A percentile compares a stretch with the other conserved stretches of the same genome.
Conservation (phyloP, 129 eudicot species). For the Dittrichia graveolens region DNA sequence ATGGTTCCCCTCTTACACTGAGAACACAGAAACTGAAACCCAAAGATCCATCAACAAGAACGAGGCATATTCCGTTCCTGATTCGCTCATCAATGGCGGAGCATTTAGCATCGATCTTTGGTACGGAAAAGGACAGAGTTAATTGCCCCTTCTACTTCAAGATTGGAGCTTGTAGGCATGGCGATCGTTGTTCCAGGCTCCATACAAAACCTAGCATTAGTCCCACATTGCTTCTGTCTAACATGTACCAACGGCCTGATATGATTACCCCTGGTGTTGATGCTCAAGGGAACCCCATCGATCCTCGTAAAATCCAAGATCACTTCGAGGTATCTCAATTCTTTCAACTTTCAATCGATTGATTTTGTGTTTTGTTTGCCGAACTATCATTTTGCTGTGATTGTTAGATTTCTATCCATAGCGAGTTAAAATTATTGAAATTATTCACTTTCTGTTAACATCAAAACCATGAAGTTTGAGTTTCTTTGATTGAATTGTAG, state of each 20-base stretch:
- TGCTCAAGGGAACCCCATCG: constrained; percentile 72
- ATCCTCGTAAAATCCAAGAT: constrained; percentile 67
- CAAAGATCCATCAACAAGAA: not conserved
- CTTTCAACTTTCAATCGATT: constrained; percentile 1
- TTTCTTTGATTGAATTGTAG: constrained; percentile 28
- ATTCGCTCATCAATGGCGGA: constrained; percentile 56
- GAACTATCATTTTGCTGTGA: too few relatives aligned
- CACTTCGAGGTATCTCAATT: constrained; percentile 57
- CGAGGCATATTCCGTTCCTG: constrained; percentile 2
- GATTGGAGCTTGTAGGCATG: constrained; percentile 79
- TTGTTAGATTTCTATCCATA: too few relatives aligned
- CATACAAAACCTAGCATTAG: constrained; percentile 72
- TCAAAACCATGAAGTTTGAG: not conserved
- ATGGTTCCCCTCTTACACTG: not conserved
- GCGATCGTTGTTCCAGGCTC: constrained; percentile 80
- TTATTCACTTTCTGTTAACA: not conserved
- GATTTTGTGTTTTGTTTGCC: not conserved
- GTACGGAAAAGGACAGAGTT: constrained; percentile 81
- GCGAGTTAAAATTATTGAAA: too few relatives aligned
- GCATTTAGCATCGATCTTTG: constrained; percentile 73
- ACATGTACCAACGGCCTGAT: constrained; percentile 86
- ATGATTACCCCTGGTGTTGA: constrained; percentile 81
- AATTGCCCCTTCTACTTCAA: constrained; percentile 80
- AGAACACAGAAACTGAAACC: constrained; percentile 11
- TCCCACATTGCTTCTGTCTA: constrained; percentile 65